Evolutionary conservation across 139 green algal species (phyloP).

Genomic region (Micractinium conductrix): DNA sequence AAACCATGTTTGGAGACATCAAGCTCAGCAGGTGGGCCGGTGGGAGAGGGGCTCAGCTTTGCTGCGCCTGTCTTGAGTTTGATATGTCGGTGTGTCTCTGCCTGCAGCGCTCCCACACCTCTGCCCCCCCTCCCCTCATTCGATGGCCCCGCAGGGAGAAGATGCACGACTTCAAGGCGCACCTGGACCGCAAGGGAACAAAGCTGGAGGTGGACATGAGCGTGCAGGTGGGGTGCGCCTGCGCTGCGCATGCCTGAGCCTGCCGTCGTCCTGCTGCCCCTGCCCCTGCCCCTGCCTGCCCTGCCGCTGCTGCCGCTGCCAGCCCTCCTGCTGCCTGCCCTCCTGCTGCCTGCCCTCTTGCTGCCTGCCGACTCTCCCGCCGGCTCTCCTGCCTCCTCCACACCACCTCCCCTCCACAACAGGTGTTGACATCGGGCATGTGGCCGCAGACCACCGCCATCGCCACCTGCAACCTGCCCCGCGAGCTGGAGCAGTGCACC

Average conservation of each 20-base stretch:
- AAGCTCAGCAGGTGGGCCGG: constrained; percentile 70
- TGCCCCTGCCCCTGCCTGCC: neutral
- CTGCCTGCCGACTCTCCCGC: too few relatives aligned
- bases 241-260: too few relatives aligned
- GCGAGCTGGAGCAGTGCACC: constrained; percentile 79
- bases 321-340: too few relatives aligned
- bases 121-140: neutral
- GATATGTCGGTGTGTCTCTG: too few relatives aligned
- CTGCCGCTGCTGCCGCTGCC: too few relatives aligned
- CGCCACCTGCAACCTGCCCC: constrained; percentile 85
- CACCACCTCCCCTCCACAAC: constrained; percentile 20
- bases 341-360: too few relatives aligned
- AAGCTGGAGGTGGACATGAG: constrained; percentile 77
- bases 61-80: too few relatives aligned
- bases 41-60: neutral
- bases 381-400: too few relatives aligned
- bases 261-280: neutral
- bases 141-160: constrained; percentile 70
- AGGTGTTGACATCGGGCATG: constrained; percentile 95
- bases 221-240: constrained; percentile 85
- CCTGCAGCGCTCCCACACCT: too few relatives aligned
- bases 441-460: constrained; percentile 82
- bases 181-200: constrained; percentile 43
- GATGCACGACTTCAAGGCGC: constrained; percentile 83
- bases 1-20: constrained; percentile 99